Evolutionary conservation across 495 filamentous ascomycete species (phyloP).

Genomic region (Sporormia fimetaria): DNA sequence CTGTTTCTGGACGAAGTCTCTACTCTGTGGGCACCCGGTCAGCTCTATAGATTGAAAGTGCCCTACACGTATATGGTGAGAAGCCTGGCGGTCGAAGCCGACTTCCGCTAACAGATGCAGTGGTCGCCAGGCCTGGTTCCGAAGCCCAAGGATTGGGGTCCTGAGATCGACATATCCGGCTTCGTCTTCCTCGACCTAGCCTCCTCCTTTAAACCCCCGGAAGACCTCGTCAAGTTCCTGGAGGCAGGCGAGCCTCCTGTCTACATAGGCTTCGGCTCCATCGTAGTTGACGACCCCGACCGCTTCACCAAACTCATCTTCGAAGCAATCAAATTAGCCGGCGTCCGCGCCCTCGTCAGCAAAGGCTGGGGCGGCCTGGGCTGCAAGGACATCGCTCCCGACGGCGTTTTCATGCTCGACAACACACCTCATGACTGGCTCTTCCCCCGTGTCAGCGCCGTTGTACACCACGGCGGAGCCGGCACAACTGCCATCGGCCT

Average conservation of each 20-base stretch:
- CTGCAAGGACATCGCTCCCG: constrained; percentile 19
- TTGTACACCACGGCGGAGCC: constrained; percentile 34
- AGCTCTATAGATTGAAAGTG: constrained; percentile 32
- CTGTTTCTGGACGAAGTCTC: constrained; percentile 28
- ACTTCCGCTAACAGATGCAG: constrained; percentile 3
- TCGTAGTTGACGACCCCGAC: constrained; percentile 35
- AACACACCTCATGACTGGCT: constrained; percentile 36
- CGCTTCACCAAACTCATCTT: constrained; percentile 33
- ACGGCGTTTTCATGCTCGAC: constrained; percentile 33
- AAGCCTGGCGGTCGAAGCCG: neutral
- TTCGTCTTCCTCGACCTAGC: constrained; percentile 34
- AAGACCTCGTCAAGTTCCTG: constrained; percentile 31
- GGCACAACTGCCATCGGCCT: constrained; percentile 34
- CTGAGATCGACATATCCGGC: constrained; percentile 33
- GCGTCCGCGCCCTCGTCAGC: constrained; percentile 31
- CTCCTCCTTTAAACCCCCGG: constrained; percentile 28
- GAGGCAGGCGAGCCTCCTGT: constrained; percentile 30
- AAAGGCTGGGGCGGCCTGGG: constrained; percentile 36
- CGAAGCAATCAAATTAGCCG: constrained; percentile 28
- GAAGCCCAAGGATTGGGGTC: constrained; percentile 34
- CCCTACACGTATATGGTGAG: constrained; percentile 32
- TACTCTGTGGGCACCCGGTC: constrained; percentile 33
- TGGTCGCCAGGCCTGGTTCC: constrained; percentile 33
- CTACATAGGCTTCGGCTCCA: constrained; percentile 34
- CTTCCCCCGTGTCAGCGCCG: constrained; percentile 30